These are phyloP conservation scores for Nelumbo lutea DNA, from an alignment of 164 flowering plant species.

Conservation along the genomic window DNA sequence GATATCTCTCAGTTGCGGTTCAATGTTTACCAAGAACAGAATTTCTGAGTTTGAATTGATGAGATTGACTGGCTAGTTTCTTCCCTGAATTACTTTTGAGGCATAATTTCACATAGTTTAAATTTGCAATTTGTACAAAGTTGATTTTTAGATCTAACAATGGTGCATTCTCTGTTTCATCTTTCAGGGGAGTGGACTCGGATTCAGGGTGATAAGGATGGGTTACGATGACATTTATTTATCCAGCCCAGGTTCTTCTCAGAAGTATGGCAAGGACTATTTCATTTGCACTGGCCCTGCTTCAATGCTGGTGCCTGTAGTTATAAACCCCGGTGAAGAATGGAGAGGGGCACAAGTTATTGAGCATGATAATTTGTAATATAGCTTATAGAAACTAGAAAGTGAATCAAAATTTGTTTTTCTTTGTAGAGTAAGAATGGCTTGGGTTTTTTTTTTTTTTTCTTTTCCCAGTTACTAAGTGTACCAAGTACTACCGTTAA, in stretches of 20 bases:
- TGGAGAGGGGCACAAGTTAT: conserved; percentile 90
- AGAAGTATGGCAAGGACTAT: conserved; percentile 64
- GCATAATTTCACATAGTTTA: not conserved
- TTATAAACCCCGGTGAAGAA: conserved; percentile 62
- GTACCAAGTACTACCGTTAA: conserved; percentile 6
- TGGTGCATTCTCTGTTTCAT: not conserved
- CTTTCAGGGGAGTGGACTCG: conserved; percentile 65
- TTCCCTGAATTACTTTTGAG: not conserved
- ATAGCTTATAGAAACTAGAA: conserved; percentile 9
- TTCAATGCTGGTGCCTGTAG: conserved; percentile 71
- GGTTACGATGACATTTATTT: conserved; percentile 76
- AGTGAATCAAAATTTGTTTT: not conserved
- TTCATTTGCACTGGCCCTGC: conserved; percentile 91
- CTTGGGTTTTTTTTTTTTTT: conserved; percentile 1
- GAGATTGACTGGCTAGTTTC: not conserved
- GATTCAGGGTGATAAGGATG: conserved; percentile 65
- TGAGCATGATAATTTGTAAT: conserved; percentile 84
- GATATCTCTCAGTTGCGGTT: not conserved
- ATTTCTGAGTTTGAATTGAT: too few species aligned
- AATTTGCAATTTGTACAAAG: not conserved
- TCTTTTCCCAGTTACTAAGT: conserved; percentile 5
- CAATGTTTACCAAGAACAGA: not conserved
- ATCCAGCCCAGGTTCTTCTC: conserved; percentile 63
- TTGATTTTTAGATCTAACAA: not conserved
- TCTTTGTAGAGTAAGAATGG: not conserved